A percentile compares a stretch with the other conserved stretches of the same genome.
These are phyloP conservation scores for Chionographis japonica DNA, from an alignment of 106 monocot genomes.

Conservation along the genomic window DNA sequence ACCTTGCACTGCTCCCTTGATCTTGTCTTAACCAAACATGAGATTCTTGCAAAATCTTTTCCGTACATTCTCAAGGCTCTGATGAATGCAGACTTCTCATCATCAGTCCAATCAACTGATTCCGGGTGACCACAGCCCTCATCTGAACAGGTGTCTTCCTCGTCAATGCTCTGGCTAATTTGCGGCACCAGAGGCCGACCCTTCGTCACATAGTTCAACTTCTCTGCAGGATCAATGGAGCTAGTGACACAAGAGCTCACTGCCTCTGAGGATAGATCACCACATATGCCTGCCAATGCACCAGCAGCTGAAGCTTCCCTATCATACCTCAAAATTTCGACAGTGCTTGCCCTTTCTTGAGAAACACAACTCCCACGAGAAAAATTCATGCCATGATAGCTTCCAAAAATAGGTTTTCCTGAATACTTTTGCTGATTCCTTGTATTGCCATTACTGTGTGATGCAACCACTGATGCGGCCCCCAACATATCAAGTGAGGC, in stretches of 20 bases:
- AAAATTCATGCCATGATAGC: conserved; percentile 18
- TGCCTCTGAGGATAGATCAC: conserved; percentile 59
- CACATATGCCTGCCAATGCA: conserved; percentile 49
- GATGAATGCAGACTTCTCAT: conserved; percentile 70
- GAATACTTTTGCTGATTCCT: conserved; percentile 19
- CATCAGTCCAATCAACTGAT: conserved; percentile 78
- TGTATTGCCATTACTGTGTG: conserved; percentile 10
- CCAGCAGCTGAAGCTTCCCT: conserved; percentile 46
- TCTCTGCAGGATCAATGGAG: conserved; percentile 45
- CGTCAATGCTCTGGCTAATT: conserved; percentile 33
- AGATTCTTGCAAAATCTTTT: conserved; percentile 68
- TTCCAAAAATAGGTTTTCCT: conserved; percentile 12
- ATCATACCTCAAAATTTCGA: conserved; percentile 24
- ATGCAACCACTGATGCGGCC: conserved; percentile 26
- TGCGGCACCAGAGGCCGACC: conserved; percentile 22
- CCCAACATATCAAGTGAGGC: conserved; percentile 55
- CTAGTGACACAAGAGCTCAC: conserved; percentile 62
- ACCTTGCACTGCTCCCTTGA: conserved; percentile 83
- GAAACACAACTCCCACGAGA: conserved; percentile 8
- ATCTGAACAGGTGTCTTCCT: conserved; percentile 61
- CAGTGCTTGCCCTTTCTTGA: conserved; percentile 15
- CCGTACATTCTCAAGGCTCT: conserved; percentile 57
- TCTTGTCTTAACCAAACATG: conserved; percentile 51
- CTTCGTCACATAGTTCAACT: conserved; percentile 13
- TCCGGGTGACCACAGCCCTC: conserved; percentile 51